phyloP scores from a whole-genome alignment of 2,329 filamentous ascomycete genomes.

The Ceratocystiopsis minuta region DNA sequence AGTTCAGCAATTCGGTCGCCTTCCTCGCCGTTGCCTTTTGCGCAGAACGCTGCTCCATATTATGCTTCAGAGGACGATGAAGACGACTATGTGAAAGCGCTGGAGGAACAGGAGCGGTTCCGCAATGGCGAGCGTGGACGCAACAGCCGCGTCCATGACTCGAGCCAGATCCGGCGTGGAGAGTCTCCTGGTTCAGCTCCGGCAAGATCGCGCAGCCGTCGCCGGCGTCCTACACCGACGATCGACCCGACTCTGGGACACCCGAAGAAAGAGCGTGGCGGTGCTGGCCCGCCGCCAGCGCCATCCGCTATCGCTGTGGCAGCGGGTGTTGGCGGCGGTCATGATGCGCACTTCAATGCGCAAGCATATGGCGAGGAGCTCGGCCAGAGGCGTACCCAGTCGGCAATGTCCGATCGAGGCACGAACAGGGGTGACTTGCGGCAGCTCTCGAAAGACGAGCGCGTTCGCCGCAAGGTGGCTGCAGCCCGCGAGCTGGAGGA shows the following conservation, averaged over 20 bases:
- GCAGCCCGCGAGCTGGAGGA: conserved; percentile 79
- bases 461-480: conserved; percentile 50
- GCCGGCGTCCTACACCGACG: conserved; percentile 1
- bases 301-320: conserved; percentile 9
- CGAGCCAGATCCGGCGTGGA: conserved; percentile 19
- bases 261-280: conserved; percentile 5
- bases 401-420: conserved; percentile 12
- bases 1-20: conserved; percentile 50
- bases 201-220: conserved; percentile 12
- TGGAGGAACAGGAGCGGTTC: conserved; percentile 37
- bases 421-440: conserved; percentile 30
- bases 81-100: conserved; percentile 35
- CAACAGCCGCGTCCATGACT: conserved; percentile 23
- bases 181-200: conserved; percentile 12
- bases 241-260: conserved; percentile 2
- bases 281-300: conserved; percentile 12
- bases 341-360: conserved; percentile 12
- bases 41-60: conserved; percentile 35
- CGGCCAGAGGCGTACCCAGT: conserved; percentile 22
- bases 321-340: conserved; percentile 2
- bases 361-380: conserved; percentile 8
- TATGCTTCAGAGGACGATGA: conserved; percentile 44
- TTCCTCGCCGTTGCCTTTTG: conserved; percentile 63
- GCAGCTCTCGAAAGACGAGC: conserved; percentile 35
- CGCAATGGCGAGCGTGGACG: conserved; percentile 27